Evolutionary conservation across 225 moss, liverwort and hornwort genomes (phyloP).

Genomic region (Sphagnum tenellum): DNA sequence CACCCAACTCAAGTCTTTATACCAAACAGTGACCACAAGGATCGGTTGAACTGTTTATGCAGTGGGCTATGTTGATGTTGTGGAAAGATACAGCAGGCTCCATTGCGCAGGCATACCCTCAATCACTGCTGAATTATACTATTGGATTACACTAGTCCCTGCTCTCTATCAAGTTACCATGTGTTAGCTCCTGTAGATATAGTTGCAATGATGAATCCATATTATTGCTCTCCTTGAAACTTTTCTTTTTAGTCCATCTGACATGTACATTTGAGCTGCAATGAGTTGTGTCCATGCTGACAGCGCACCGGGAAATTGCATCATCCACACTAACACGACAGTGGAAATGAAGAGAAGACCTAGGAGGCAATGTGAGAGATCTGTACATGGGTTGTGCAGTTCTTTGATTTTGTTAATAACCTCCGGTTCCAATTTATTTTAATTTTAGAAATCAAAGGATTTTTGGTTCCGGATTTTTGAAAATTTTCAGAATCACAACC

Average conservation of each 20-base stretch:
- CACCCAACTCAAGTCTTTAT: slow-evolving; percentile 86
- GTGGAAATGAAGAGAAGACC: slow-evolving; percentile 2
- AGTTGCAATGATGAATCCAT: too few species aligned
- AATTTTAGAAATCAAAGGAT: too few species aligned
- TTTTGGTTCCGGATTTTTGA: too few species aligned
- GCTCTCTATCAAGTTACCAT: slow-evolving; percentile 1
- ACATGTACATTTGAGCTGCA: slow-evolving; percentile 11
- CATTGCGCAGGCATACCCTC: neutral
- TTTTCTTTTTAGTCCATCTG: neutral
- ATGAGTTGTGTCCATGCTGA: slow-evolving; percentile 4
- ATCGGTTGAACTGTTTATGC: slow-evolving; percentile 50
- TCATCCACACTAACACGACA: neutral
- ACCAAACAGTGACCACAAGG: slow-evolving; percentile 92
- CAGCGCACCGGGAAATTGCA: neutral
- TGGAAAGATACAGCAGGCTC: neutral
- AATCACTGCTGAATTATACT: too few species aligned
- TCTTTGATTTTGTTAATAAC: too few species aligned
- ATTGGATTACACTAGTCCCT: neutral
- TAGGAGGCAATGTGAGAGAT: too few species aligned
- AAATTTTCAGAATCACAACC: too few species aligned
- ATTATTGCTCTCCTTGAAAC: slow-evolving; percentile 1
- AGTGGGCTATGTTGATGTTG: slow-evolving; percentile 1
- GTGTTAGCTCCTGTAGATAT: neutral
- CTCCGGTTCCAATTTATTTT: too few species aligned
- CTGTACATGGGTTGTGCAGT: too few species aligned